Conservation (phyloP, 768 basidiomycete species). For the Agrocybe chaxingu region DNA sequence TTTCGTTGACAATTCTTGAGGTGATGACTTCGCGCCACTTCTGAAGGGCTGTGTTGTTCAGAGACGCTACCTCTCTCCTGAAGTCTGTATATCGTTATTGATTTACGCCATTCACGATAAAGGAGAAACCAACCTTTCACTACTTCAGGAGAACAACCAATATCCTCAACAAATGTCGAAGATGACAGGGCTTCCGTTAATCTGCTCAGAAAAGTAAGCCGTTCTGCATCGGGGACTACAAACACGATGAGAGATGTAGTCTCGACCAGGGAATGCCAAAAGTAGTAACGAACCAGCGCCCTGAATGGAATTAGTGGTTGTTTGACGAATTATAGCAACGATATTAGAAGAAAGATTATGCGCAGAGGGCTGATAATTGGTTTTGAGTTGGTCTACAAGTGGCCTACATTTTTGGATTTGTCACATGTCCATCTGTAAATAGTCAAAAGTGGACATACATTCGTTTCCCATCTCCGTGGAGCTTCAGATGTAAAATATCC, state of each 20-base stretch:
- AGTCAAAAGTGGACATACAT: slow-evolving; percentile 30
- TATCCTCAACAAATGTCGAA: slow-evolving; percentile 19
- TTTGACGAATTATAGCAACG: slow-evolving; percentile 35
- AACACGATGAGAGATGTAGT: slow-evolving; percentile 17
- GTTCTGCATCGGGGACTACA: slow-evolving; percentile 7
- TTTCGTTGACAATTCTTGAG: slow-evolving; percentile 26
- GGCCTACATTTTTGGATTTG: slow-evolving; percentile 23
- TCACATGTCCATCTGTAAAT: slow-evolving; percentile 1
- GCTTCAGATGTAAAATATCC: slow-evolving; percentile 51
- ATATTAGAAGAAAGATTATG: slow-evolving; percentile 42
- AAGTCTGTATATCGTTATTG: slow-evolving; percentile 39
- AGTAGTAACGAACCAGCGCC: slow-evolving; percentile 31
- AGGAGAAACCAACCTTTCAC: slow-evolving; percentile 29
- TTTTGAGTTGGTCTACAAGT: slow-evolving; percentile 39
- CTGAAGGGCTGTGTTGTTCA: slow-evolving; percentile 46
- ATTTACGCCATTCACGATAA: neutral
- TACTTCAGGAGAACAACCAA: slow-evolving; percentile 14
- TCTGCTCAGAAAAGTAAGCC: slow-evolving; percentile 18
- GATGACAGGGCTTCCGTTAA: slow-evolving; percentile 14
- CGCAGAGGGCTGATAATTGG: slow-evolving; percentile 49
- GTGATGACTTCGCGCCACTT: slow-evolving; percentile 53
- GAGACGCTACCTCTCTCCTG: slow-evolving; percentile 31
- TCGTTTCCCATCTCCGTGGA: slow-evolving; percentile 36
- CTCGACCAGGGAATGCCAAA: neutral
- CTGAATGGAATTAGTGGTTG: slow-evolving; percentile 25